Base-by-base conservation (phyloP, 352 stramenopile species). In the Hyaloperonospora brassicae region DNA sequence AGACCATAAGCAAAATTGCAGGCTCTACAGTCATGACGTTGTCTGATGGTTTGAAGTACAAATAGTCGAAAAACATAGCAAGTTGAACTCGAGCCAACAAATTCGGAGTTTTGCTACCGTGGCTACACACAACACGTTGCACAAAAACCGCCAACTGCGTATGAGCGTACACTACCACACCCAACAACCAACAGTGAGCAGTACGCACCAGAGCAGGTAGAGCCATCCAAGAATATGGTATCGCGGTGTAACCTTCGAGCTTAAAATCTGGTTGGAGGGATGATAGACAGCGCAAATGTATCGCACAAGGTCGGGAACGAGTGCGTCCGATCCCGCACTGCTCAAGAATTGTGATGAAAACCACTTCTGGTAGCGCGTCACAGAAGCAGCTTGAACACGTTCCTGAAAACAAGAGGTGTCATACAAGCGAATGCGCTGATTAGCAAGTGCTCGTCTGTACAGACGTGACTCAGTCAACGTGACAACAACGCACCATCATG, bases 181-280 rank as follows among this genome's bases (percentile, higher is more conserved):
- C 42, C 8, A 35, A 21, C 42, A 2, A 30, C 7, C 30, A 24
- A 10, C 3, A 17, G 21, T 27, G 17, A 47, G 27, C 25, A 40
- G 40, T 25, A 57, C 62, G 24, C 75, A 93, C 83, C 81, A 91
- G 25, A 89, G 64, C 1, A 93, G 53, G 47, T 91, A 90, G n/a
- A 93, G 50, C 83, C 83, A 93, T 8, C 83, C 83, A 1, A 93
- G 69, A 52, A 93, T 85, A 48, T 93, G 83, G 47, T 93, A 93
- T 3, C 83, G 80, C 21, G 83, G 83, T 1, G 83, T 93, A 31
- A 93, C 76, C 64, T 93, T 93, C 11, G 79, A 87, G 11, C 72
- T 74, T 10, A 91, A 59, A 52, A 89, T 72, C 49, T 93, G 81
- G 50, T 89, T 89, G 30, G 80, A 88, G 14, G 83, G 83, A 38